phyloP scores from a whole-genome alignment of 495 filamentous ascomycete species.

The Lasiosphaeria hispida region DNA sequence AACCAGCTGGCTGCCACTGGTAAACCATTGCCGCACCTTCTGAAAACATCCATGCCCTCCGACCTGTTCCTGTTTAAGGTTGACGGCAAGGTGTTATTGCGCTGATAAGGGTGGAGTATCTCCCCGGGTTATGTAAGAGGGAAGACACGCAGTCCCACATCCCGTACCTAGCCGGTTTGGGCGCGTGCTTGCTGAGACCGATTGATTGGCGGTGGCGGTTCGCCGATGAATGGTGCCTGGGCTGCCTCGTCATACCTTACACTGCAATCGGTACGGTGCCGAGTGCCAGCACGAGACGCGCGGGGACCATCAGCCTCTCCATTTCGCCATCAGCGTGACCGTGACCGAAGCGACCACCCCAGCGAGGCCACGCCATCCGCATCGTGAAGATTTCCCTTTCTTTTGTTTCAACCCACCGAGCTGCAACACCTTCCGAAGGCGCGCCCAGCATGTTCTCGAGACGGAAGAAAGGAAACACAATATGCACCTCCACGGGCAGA shows the following conservation, averaged over 20 bases:
- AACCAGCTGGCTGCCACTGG: too few relatives aligned
- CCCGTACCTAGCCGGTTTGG: too few relatives aligned
- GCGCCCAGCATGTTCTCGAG: conserved; percentile 38
- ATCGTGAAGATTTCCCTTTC: neutral
- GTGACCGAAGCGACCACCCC: too few relatives aligned
- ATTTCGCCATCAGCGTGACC: neutral
- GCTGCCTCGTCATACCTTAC: conserved; percentile 1
- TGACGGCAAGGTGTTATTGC: too few relatives aligned
- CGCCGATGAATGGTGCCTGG: neutral
- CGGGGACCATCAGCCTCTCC: neutral
- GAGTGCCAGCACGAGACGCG: neutral
- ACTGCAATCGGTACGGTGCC: too few relatives aligned
- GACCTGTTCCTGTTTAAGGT: too few relatives aligned
- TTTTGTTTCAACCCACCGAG: neutral
- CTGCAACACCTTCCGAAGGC: neutral
- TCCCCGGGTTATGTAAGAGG: too few relatives aligned
- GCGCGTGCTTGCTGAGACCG: neutral
- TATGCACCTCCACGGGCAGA: conserved; percentile 51
- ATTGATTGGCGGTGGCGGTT: conserved; percentile 2
- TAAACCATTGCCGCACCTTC: too few relatives aligned
- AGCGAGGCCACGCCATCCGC: neutral
- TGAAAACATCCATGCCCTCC: too few relatives aligned
- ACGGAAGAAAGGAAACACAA: conserved; percentile 35
- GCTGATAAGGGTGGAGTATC: too few relatives aligned
- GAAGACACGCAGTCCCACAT: too few relatives aligned